Evolutionary conservation across 1,284 basidiomycete species (phyloP).

Genomic region (Volvariella surrecta): DNA sequence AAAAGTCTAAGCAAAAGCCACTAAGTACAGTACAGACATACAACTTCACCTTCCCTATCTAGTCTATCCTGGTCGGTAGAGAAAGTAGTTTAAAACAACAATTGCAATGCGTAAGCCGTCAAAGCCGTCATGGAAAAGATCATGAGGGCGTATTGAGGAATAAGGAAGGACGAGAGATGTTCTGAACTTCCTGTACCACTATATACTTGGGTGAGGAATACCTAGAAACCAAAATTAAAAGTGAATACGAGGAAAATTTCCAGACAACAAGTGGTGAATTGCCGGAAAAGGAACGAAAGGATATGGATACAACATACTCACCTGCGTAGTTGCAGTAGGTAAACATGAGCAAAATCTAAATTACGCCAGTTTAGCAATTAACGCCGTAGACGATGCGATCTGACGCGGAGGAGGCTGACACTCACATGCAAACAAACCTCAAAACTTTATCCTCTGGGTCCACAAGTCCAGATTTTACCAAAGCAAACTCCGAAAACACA

Average conservation of each 20-base stretch:
- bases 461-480: conserved; percentile 42
- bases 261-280: too few relatives aligned
- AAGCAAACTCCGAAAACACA: conserved; percentile 40
- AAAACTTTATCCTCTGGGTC: conserved; percentile 49
- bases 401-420: conserved; percentile 9
- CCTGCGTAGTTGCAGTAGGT: conserved; percentile 52
- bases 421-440: conserved; percentile 65
- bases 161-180: conserved; percentile 52
- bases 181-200: conserved; percentile 57
- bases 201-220: conserved; percentile 58
- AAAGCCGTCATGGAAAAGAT: conserved; percentile 53
- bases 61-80: neutral
- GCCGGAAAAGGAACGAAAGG: too few relatives aligned
- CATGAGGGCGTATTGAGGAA: conserved; percentile 63
- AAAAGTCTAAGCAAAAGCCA: too few relatives aligned
- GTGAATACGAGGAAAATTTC: too few relatives aligned
- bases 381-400: neutral
- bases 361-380: neutral
- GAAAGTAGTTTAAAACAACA: conserved; percentile 29
- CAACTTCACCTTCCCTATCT: too few relatives aligned
- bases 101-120: conserved; percentile 45
- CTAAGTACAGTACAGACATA: too few relatives aligned
- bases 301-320: neutral
- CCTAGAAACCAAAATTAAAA: conserved; percentile 22
- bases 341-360: conserved; percentile 55